Conservation (phyloP, 495 filamentous ascomycete species). For the Xylaria flabelliformis region DNA sequence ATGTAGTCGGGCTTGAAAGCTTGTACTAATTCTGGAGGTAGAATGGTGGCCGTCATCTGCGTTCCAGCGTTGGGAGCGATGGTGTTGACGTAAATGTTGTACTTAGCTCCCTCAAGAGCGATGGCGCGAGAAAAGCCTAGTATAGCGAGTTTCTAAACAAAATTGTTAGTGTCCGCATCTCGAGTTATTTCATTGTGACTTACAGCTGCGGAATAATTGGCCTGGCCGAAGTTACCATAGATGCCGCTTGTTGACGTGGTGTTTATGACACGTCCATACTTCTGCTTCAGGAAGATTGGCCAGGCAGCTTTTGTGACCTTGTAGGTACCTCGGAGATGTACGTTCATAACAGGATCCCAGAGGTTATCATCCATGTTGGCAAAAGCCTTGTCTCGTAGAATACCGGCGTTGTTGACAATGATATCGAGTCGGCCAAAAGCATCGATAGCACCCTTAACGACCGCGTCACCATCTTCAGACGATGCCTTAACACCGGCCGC, state of each 20-base stretch:
- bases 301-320: constrained; percentile 97
- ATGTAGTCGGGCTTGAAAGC: constrained; percentile 99
- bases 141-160: constrained; percentile 80
- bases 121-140: constrained; percentile 93
- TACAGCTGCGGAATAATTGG: constrained; percentile 94
- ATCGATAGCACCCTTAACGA: constrained; percentile 92
- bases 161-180: constrained; percentile 29
- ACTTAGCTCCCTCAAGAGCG: constrained; percentile 91
- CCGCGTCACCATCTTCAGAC: constrained; percentile 90
- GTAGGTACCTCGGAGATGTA: constrained; percentile 94
- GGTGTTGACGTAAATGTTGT: constrained; percentile 98
- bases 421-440: constrained; percentile 93
- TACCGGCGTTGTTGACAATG: constrained; percentile 96
- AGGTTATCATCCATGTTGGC: constrained; percentile 94
- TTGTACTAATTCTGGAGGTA: constrained; percentile 97
- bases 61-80: constrained; percentile 98
- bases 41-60: constrained; percentile 91
- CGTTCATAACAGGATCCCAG: constrained; percentile 91
- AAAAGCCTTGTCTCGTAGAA: constrained; percentile 97
- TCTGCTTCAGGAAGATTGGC: constrained; percentile 98
- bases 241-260: constrained; percentile 96
- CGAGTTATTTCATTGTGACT: constrained; percentile 41
- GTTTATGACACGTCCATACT: constrained; percentile 96
- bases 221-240: constrained; percentile 98
- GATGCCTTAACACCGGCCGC: constrained; percentile 93